Percentiles rank a stretch among this genome's conserved stretches.
Conservation (phyloP, 768 basidiomycete species). For the Baorangia bicolor region DNA sequence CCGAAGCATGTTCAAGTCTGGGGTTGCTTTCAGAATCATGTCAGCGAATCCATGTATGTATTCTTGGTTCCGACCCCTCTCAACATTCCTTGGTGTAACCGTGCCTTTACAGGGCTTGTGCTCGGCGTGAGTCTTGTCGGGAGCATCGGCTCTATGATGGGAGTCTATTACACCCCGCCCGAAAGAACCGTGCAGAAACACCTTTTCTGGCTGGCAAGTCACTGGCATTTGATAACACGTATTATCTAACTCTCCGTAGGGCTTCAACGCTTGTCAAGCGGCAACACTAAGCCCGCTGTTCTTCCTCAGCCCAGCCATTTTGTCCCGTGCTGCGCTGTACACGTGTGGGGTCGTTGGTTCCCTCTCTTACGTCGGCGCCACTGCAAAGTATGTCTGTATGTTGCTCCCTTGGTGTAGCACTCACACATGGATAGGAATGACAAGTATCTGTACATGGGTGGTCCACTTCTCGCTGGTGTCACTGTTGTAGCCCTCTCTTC, state of each 20-base stretch:
- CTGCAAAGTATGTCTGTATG: conserved; percentile 57
- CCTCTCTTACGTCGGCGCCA: conserved; percentile 85
- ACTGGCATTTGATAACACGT: background rate
- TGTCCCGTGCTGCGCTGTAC: conserved; percentile 86
- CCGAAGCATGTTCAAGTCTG: conserved; percentile 69
- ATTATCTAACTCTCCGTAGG: conserved; percentile 38
- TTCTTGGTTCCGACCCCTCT: background rate
- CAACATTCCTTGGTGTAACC: background rate
- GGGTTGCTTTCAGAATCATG: conserved; percentile 73
- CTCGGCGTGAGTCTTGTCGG: conserved; percentile 79
- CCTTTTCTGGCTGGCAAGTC: conserved; percentile 72
- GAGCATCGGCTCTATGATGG: conserved; percentile 84
- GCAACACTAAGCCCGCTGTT: conserved; percentile 87
- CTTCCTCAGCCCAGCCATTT: conserved; percentile 81
- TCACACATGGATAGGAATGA: conserved; percentile 50
- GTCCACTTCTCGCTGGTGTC: conserved; percentile 84
- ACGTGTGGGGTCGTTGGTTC: conserved; percentile 85
- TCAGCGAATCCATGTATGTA: conserved; percentile 74
- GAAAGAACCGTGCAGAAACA: conserved; percentile 78
- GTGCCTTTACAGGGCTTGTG: conserved; percentile 59
- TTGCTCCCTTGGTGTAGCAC: background rate
- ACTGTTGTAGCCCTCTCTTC: conserved; percentile 84
- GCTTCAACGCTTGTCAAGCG: conserved; percentile 85
- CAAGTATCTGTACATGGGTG: conserved; percentile 83
- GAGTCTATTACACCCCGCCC: conserved; percentile 73